Conservation (phyloP, 768 basidiomycete species). For the Coprinellus aureogranulatus region DNA sequence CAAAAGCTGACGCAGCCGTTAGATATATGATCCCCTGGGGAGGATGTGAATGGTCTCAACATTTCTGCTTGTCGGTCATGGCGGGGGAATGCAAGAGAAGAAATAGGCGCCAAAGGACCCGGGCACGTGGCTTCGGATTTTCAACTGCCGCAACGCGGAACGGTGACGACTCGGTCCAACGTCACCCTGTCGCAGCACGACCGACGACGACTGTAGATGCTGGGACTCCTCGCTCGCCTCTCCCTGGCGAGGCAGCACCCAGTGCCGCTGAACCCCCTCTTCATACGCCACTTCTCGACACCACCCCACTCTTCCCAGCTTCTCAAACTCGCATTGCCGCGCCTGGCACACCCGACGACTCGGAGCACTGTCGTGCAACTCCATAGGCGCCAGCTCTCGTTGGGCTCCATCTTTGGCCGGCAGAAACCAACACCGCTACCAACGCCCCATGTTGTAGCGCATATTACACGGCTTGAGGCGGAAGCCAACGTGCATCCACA, state of each 20-base stretch:
- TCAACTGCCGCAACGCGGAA: slow-evolving; percentile 8
- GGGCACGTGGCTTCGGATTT: slow-evolving; percentile 10
- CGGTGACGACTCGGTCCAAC: slow-evolving; percentile 8
- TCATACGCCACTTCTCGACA: slow-evolving; percentile 10
- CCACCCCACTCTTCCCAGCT: not conserved
- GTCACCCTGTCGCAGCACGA: slow-evolving; percentile 1
- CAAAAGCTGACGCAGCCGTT: slow-evolving; percentile 21
- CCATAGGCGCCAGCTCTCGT: slow-evolving; percentile 29
- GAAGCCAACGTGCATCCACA: slow-evolving; percentile 73
- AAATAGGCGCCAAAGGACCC: not conserved
- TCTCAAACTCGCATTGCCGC: slow-evolving; percentile 9
- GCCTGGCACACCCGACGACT: slow-evolving; percentile 1
- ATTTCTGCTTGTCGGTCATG: slow-evolving; percentile 43
- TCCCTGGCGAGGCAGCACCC: slow-evolving; percentile 1
- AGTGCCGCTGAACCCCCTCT: slow-evolving; percentile 3
- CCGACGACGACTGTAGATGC: slow-evolving; percentile 24
- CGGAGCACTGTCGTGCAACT: slow-evolving; percentile 13
- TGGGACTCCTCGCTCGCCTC: slow-evolving; percentile 25
- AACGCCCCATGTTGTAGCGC: slow-evolving; percentile 63
- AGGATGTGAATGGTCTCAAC: slow-evolving; percentile 15
- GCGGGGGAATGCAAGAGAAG: not conserved
- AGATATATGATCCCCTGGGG: not conserved
- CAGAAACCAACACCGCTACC: slow-evolving; percentile 46
- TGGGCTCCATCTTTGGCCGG: slow-evolving; percentile 48
- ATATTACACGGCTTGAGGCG: slow-evolving; percentile 71